Conservation (phyloP, 208 protist species). For the Wallacemonas sp. region DNA sequence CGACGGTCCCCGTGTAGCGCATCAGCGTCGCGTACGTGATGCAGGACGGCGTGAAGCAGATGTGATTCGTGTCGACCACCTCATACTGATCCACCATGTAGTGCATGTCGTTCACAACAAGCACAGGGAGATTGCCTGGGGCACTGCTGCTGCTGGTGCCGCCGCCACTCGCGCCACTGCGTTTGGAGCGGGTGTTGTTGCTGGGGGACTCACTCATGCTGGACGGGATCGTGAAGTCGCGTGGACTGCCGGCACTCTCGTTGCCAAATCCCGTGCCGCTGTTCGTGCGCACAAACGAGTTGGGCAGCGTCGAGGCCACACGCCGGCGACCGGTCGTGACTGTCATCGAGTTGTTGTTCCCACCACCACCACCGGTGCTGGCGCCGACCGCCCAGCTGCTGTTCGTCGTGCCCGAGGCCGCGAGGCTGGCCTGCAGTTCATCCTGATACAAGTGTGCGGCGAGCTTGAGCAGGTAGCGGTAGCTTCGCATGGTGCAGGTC, state of each 20-base stretch:
- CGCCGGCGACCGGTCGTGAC: conserved; percentile 14
- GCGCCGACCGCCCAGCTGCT: conserved; percentile 11
- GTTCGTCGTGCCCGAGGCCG: neutral
- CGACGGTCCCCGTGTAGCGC: conserved; percentile 28
- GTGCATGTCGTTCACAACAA: conserved; percentile 33
- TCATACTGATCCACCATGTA: conserved; percentile 52
- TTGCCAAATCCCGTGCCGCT: conserved; percentile 15
- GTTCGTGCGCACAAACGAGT: conserved; percentile 23
- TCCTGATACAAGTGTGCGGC: conserved; percentile 41
- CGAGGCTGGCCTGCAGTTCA: conserved; percentile 12
- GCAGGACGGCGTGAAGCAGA: conserved; percentile 54
- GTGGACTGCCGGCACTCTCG: conserved; percentile 15
- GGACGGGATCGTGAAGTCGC: neutral
- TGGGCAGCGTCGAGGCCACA: conserved; percentile 27
- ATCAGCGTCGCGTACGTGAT: conserved; percentile 42
- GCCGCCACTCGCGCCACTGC: neutral
- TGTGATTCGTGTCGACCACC: conserved; percentile 26
- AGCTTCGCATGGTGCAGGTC: conserved; percentile 77
- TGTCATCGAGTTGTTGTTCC: conserved; percentile 11
- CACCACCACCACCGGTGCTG: neutral
- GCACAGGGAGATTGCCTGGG: conserved; percentile 5
- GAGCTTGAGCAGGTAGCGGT: conserved; percentile 75
- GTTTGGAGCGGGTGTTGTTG: neutral
- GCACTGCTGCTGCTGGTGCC: neutral
- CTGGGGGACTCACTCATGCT: conserved; percentile 6